Evolutionary conservation across 1,139 yeast genomes (phyloP), one percentile per base, ranked within the genome.

Genomic region (Kodamaea ohmeri): DNA sequence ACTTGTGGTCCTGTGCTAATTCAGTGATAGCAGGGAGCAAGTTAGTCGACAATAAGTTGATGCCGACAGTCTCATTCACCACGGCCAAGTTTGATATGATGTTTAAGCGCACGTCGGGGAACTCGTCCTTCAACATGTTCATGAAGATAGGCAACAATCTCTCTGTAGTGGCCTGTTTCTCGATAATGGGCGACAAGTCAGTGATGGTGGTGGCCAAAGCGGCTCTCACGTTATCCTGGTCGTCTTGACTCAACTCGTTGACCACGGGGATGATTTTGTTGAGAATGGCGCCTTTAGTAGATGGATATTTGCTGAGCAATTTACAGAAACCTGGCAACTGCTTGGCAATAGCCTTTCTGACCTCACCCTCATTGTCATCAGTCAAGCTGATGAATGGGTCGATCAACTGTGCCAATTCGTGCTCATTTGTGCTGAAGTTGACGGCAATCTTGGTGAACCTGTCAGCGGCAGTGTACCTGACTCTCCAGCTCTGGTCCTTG

Each of bases 281-380:
- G 41, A 86, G 65, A 42, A 92, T 75, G 15, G 79, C 66, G 20
- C 76, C 75, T 42, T 71, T 67, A 34, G 77, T 70, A 28, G 66
- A 58, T 7, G 63, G 61, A 41, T 52, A 63, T 39, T 71, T 63
- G 38, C 68, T 66, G 43, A 80, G 65, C 42, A 80, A 66, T 49
- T 66, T 66, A 46, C 89, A 74, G 59, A 87, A 87, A 4, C 80
- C 88, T 6, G 97, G 95, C 42, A 90, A 75, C 60, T 92, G 96
- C 58, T 87, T 88, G 19, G 97, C 88, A 51, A 90, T 78, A 7
- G 97, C 96, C 51, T 90, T 88, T 61, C 97, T 78, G 35, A 92
- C 98, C 63, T 94, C 98, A 31, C 96, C 95, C 68, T 94, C 99
- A 49, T 83, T 81, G 63, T 92, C 98, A 55, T 85, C 85, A 79